Evolutionary conservation across 495 filamentous ascomycete genomes (phyloP).

Genomic region (Platismatia glauca): DNA sequence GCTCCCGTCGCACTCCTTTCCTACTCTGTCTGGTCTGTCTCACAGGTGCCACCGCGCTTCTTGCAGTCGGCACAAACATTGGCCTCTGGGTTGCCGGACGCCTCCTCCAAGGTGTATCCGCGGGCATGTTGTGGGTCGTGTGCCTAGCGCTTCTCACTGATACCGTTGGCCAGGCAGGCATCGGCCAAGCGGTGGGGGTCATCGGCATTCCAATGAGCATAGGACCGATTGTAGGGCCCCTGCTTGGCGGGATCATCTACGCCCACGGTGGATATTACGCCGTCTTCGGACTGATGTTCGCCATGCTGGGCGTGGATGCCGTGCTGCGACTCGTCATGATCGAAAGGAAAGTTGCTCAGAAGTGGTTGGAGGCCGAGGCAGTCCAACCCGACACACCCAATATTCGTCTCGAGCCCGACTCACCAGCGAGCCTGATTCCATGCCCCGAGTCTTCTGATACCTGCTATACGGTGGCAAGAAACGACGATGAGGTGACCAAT

Average conservation of each 20-base stretch:
- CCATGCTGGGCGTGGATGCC: conserved; percentile 17
- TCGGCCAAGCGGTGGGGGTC: conserved; percentile 20
- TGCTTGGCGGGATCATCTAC: conserved; percentile 21
- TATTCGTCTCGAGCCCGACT: too few species aligned
- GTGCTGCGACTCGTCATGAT: conserved; percentile 20
- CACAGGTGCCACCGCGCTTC: conserved; percentile 55
- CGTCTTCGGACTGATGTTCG: conserved; percentile 18
- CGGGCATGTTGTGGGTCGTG: conserved; percentile 64
- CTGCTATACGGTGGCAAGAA: too few species aligned
- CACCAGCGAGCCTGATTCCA: too few species aligned
- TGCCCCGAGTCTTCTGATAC: too few species aligned
- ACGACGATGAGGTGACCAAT: too few species aligned
- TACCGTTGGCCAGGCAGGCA: conserved; percentile 16
- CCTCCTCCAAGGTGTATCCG: conserved; percentile 63
- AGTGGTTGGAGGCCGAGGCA: too few species aligned
- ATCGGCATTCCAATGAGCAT: conserved; percentile 15
- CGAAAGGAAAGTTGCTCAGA: conserved; percentile 16
- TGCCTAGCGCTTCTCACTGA: conserved; percentile 25
- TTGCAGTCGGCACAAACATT: conserved; percentile 48
- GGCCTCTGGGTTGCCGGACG: too few species aligned
- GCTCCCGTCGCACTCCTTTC: conserved; percentile 58
- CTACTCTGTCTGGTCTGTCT: conserved; percentile 60
- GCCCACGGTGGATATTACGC: conserved; percentile 18
- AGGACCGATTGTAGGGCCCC: conserved; percentile 19
- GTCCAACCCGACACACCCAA: too few species aligned